Percentiles rank a stretch among this genome's conserved stretches.
Evolutionary conservation across 73 alveolate genomes (phyloP).

Genomic region (Uronychia binucleata): DNA sequence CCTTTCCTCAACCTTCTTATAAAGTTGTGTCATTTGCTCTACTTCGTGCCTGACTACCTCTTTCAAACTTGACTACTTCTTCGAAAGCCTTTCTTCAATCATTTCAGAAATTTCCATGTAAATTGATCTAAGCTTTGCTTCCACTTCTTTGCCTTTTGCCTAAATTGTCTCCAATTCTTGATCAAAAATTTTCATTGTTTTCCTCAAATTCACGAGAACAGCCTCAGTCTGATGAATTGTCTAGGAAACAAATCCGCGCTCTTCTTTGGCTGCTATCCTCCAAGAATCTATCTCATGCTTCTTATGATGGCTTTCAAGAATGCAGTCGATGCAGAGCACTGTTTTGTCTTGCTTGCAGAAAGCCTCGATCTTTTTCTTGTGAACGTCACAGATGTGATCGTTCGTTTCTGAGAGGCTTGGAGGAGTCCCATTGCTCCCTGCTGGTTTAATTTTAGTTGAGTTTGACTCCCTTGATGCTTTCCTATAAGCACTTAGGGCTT

Average conservation of each 20-base stretch:
- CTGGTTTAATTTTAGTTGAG: neutral
- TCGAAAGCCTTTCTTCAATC: neutral
- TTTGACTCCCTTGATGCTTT: neutral
- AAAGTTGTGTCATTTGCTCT: too few species aligned
- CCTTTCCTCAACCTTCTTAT: neutral
- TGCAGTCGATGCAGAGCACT: slow-evolving; percentile 76
- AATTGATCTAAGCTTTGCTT: neutral
- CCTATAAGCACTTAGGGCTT: neutral
- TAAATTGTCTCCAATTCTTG: too few species aligned
- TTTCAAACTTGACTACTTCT: neutral
- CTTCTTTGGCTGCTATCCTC: neutral
- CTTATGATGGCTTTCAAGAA: slow-evolving; percentile 73
- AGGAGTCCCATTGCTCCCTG: neutral
- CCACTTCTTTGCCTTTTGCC: neutral
- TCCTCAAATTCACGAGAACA: too few species aligned
- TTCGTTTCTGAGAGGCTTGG: neutral
- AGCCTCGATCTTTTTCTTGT: slow-evolving; percentile 59
- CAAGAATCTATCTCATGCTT: slow-evolving; percentile 48
- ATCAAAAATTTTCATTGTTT: neutral
- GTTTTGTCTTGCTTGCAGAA: slow-evolving; percentile 68
- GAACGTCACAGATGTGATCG: slow-evolving; percentile 35
- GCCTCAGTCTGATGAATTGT: neutral
- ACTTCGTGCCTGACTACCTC: neutral
- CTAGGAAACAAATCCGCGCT: too few species aligned
- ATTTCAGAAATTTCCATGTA: neutral